Percentiles rank a stretch among this genome's conserved stretches.
Conservation (phyloP, 2,329 filamentous ascomycete genomes). For the Aphanocladium album region DNA sequence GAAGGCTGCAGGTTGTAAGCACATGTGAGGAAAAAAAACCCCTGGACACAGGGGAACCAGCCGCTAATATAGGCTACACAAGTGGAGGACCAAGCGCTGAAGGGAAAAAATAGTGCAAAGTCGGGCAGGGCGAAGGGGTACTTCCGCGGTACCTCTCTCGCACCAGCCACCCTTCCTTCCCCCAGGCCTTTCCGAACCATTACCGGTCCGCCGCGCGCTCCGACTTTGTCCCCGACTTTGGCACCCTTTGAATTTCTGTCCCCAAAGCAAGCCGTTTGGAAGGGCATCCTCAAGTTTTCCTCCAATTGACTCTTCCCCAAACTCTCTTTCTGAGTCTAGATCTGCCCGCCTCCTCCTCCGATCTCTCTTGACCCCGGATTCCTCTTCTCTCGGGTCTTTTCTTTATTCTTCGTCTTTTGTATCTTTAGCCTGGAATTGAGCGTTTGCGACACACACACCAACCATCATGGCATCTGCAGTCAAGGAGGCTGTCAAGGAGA, state of each 20-base stretch:
- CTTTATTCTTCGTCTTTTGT: background rate
- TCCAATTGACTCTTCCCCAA: constrained; percentile 9
- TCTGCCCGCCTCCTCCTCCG: constrained; percentile 6
- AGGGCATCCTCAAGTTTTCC: background rate
- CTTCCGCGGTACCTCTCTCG: background rate
- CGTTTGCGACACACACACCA: constrained; percentile 23
- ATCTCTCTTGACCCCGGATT: constrained; percentile 3
- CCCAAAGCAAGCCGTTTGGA: background rate
- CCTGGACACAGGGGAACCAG: background rate
- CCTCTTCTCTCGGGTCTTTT: background rate
- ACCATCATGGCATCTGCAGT: constrained; percentile 41
- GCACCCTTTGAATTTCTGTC: background rate
- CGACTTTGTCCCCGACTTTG: constrained; percentile 13
- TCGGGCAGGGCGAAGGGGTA: background rate
- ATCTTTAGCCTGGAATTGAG: background rate
- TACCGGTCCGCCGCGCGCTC: constrained; percentile 15
- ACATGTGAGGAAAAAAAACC: no score
- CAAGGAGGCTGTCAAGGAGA: constrained; percentile 73
- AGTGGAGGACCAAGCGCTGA: background rate
- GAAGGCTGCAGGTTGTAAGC: background rate
- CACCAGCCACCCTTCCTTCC: background rate
- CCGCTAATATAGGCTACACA: background rate
- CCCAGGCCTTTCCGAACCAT: constrained; percentile 11
- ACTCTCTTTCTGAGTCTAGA: constrained; percentile 6
- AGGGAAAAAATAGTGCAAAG: background rate